Evolutionary conservation across 2,329 filamentous ascomycete genomes (phyloP).

Genomic region (Xylaria sp.): DNA sequence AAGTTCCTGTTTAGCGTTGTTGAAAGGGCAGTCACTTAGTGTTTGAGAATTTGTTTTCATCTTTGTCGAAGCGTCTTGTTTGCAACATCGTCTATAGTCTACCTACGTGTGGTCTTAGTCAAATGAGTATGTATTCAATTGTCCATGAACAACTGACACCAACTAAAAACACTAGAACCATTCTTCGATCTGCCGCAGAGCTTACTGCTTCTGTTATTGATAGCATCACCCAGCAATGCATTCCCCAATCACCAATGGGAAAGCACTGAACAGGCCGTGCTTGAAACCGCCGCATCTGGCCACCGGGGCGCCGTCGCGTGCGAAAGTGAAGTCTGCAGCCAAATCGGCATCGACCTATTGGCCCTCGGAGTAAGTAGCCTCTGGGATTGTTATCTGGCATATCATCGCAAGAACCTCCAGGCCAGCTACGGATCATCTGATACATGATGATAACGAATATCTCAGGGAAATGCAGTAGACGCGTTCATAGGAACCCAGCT

Average conservation of each 20-base stretch:
- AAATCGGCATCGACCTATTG: slow-evolving; percentile 50
- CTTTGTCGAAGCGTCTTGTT: not conserved
- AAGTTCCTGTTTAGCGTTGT: not conserved
- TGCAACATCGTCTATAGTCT: not conserved
- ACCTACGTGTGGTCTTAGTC: not conserved
- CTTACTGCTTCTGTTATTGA: slow-evolving; percentile 28
- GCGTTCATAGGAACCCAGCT: slow-evolving; percentile 78
- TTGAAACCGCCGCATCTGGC: slow-evolving; percentile 34
- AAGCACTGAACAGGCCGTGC: slow-evolving; percentile 35
- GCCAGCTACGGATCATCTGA: not conserved
- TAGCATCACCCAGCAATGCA: slow-evolving; percentile 14
- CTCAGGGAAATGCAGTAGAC: slow-evolving; percentile 78
- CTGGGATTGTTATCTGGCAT: not conserved
- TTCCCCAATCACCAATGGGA: slow-evolving; percentile 21
- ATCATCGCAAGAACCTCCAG: not conserved
- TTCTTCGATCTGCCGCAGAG: slow-evolving; percentile 25
- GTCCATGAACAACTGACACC: not conserved
- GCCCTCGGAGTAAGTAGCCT: slow-evolving; percentile 44
- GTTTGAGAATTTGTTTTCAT: not conserved
- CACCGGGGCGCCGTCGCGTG: slow-evolving; percentile 47
- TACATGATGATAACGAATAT: not conserved
- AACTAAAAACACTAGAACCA: slow-evolving; percentile 9
- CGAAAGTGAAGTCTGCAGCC: slow-evolving; percentile 49
- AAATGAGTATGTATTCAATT: slow-evolving; percentile 25
- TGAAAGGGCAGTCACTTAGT: not conserved